phyloP scores from a whole-genome alignment of 2,329 filamentous ascomycete species.

The Intubia oerlemansii region DNA sequence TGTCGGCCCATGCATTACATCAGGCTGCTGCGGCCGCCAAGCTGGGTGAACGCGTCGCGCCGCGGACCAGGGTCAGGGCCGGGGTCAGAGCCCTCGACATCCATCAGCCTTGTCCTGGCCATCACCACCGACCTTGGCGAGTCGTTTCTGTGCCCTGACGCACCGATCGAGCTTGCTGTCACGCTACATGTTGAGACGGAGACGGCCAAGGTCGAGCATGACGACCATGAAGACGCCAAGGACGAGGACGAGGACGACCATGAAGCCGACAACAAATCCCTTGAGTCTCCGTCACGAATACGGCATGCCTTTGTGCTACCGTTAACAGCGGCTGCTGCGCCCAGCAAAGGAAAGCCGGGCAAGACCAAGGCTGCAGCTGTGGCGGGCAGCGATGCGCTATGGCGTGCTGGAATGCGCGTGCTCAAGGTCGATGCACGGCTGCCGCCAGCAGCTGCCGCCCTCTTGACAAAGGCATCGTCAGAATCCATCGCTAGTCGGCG shows the following conservation, averaged over 20 bases:
- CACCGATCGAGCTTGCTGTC: constrained; percentile 21
- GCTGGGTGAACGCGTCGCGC: too few species aligned
- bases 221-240: background rate
- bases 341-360: constrained; percentile 1
- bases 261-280: background rate
- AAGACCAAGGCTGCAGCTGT: background rate
- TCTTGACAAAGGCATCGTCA: background rate
- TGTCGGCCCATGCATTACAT: constrained; percentile 41
- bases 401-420: constrained; percentile 15
- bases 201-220: background rate
- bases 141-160: constrained; percentile 24
- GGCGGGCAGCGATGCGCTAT: constrained; percentile 5
- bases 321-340: too few species aligned
- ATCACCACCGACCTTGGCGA: constrained; percentile 38
- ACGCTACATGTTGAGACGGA: constrained; percentile 6
- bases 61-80: too few species aligned
- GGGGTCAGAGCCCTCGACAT: too few species aligned
- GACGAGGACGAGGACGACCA: background rate
- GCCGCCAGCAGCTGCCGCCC: constrained; percentile 4
- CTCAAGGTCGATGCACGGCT: constrained; percentile 15
- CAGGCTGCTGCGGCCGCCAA: constrained; percentile 26
- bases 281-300: too few species aligned
- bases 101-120: too few species aligned
- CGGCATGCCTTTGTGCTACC: too few species aligned
- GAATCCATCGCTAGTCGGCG: too few species aligned